These are phyloP conservation scores for Yamadazyma sp. DNA, from an alignment of 805 yeast genomes.

Conservation along the genomic window DNA sequence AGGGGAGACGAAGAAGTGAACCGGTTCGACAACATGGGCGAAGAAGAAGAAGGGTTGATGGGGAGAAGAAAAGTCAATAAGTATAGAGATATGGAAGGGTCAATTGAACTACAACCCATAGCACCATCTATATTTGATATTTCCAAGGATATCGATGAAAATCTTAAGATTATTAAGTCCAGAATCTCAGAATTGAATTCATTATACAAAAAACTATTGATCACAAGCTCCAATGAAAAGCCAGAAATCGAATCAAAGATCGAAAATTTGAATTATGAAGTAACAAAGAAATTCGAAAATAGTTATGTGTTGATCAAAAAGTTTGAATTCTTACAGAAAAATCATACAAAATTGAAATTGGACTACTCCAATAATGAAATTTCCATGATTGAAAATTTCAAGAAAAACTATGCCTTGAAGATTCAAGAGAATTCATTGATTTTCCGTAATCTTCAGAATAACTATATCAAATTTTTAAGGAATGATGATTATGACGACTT, in stretches of 20 bases:
- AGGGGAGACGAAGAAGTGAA: slow-evolving; percentile 38
- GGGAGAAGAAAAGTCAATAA: slow-evolving; percentile 25
- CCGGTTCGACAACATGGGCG: slow-evolving; percentile 39
- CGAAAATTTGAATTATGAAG: slow-evolving; percentile 69
- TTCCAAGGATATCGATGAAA: slow-evolving; percentile 66
- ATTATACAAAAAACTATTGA: slow-evolving; percentile 74
- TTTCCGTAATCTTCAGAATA: slow-evolving; percentile 84
- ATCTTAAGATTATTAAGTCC: slow-evolving; percentile 48
- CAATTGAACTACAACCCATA: slow-evolving; percentile 53
- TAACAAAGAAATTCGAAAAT: slow-evolving; percentile 73
- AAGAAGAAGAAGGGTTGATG: slow-evolving; percentile 62
- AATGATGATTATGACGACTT: slow-evolving; percentile 58
- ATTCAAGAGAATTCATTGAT: slow-evolving; percentile 75
- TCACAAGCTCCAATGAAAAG: slow-evolving; percentile 87
- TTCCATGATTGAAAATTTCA: slow-evolving; percentile 72
- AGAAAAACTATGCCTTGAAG: slow-evolving; percentile 78
- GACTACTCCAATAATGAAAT: slow-evolving; percentile 47
- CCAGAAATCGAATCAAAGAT: slow-evolving; percentile 71
- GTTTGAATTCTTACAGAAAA: slow-evolving; percentile 43
- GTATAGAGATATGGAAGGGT: slow-evolving; percentile 14
- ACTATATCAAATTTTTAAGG: slow-evolving; percentile 78
- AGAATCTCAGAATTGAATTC: slow-evolving; percentile 60
- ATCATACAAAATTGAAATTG: slow-evolving; percentile 40
- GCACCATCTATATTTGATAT: slow-evolving; percentile 81
- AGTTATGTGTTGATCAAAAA: slow-evolving; percentile 76